These are phyloP conservation scores for Microbotryum saponariae DNA, from an alignment of 1,284 basidiomycete genomes.

Conservation along the genomic window DNA sequence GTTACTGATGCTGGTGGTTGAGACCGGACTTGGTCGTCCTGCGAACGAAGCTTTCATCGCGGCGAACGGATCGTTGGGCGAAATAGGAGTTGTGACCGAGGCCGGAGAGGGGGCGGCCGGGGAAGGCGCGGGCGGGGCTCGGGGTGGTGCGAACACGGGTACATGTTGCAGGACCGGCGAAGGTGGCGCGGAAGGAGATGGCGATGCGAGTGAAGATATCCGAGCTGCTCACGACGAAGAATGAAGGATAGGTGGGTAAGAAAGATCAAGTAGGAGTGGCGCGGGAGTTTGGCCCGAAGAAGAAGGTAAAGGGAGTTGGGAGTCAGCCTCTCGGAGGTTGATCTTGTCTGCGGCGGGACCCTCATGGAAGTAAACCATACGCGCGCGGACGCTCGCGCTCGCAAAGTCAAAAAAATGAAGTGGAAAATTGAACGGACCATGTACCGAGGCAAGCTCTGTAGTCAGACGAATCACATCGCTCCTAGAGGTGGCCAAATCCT, in stretches of 20 bases:
- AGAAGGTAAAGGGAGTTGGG: background rate
- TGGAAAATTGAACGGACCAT: no score
- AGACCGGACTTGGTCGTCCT: background rate
- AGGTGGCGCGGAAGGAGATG: no score
- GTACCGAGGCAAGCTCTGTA: background rate
- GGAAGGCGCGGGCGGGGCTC: no score
- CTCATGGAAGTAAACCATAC: background rate
- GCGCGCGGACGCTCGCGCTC: background rate
- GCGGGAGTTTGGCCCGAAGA: background rate
- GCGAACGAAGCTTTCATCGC: background rate
- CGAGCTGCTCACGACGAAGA: no score
- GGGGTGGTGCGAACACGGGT: no score
- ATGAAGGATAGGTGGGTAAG: no score
- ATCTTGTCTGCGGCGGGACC: background rate
- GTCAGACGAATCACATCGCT: constrained; percentile 2
- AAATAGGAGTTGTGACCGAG: no score
- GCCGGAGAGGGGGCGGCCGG: no score
- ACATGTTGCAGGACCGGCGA: no score
- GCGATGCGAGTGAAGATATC: no score
- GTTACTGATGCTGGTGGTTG: background rate
- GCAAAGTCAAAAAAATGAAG: background rate
- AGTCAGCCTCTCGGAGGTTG: background rate
- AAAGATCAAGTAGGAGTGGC: background rate
- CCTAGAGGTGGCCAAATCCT: background rate
- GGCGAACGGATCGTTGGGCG: no score